Evolutionary conservation across 2,329 filamentous ascomycete species (phyloP), one percentile per base, ranked within the genome.

Genomic region (Aplosporella prunicola): DNA sequence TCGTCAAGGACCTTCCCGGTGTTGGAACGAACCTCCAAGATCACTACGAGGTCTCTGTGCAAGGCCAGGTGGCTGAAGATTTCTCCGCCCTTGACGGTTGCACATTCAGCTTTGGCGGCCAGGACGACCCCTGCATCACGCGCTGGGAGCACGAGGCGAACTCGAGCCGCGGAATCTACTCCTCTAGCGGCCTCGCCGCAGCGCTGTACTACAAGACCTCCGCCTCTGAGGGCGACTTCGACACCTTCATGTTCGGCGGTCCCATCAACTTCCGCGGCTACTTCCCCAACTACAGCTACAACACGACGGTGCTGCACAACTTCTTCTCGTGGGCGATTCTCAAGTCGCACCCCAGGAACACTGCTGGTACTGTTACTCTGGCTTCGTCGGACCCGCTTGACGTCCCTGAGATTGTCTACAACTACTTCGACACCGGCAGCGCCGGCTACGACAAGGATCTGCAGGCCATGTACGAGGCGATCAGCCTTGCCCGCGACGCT

Each of bases 21-120:
- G 76, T 83, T 3, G 78, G 78, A 9, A 70, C 68, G 40, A 78
- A 81, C 56, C 63, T 82, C 4, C 63, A 77, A 41, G 77, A 82
- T 49, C 75, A 77, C 30, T 71, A 71, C 28, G 71, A 70, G 42
- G 63, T 76, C 20, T 63, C 66, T 2, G 61, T 72, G 35, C 64
- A 74, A n/a, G 68, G 69, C 32, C 58, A 66, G 32, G 50, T 58
- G 5, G 46, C 52, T 4, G 52, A 51, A 6, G 55, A 63, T 37
- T 60, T 61, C 42, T 42, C 44, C 15, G 39, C 55, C 23, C 31
- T 35, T 32, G 32, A 40, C 20, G 51, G 56, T 46, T 55, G 66
- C 53, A 57, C 56, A 1, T 63, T 65, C 42, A 38, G 42, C 13
- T 31, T 39, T 16, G 42, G 46, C 40, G 39, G 53, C 20, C 44